Conservation (phyloP, 2,329 filamentous ascomycete genomes). For the Cladosporium sp. region DNA sequence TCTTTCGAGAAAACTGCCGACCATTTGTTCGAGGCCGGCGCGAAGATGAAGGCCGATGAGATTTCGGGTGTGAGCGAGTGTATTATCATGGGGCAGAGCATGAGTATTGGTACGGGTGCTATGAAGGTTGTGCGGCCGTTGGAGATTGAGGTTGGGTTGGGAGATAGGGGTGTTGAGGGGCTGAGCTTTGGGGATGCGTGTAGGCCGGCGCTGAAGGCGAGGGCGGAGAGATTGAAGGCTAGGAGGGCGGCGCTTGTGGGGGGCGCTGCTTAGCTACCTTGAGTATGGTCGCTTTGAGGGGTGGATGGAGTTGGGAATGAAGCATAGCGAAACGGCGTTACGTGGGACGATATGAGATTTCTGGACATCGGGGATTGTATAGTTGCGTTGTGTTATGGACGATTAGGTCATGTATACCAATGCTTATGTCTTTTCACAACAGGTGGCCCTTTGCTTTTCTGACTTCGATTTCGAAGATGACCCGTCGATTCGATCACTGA, state of each 20-base stretch:
- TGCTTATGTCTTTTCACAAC: neutral
- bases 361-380: neutral
- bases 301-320: neutral
- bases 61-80: conserved; percentile 95
- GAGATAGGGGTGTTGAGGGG: conserved; percentile 9
- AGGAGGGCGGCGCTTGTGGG: conserved; percentile 18
- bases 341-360: neutral
- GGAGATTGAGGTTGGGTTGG: conserved; percentile 41
- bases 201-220: conserved; percentile 17
- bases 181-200: conserved; percentile 10
- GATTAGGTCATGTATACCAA: neutral
- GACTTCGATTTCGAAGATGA: neutral
- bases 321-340: conserved; percentile 3
- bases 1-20: conserved; percentile 98
- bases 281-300: neutral
- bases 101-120: conserved; percentile 85
- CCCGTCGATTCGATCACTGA: neutral
- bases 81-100: conserved; percentile 97
- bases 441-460: neutral
- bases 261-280: conserved; percentile 16
- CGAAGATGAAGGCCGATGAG: conserved; percentile 84
- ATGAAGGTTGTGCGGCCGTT: conserved; percentile 84
- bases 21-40: conserved; percentile 92
- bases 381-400: neutral
- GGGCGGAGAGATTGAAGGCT: conserved; percentile 19